Evolutionary conservation across 345 rosid genomes (phyloP), one percentile per base, ranked within the genome.

Genomic region (Dimocarpus longan): DNA sequence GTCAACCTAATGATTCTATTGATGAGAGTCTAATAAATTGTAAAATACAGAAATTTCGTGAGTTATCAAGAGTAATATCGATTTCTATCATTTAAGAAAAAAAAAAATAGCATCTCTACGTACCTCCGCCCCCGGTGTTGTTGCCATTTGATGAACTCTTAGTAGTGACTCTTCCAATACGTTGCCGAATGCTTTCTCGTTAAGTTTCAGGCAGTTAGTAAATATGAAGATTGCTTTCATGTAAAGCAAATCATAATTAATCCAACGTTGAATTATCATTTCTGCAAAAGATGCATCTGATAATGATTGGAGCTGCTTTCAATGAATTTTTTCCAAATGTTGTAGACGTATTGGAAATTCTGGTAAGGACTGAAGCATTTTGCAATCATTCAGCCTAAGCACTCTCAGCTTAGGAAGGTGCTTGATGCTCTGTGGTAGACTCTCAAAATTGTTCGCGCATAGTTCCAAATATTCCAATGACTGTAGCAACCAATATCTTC

Each of bases 201-300:
- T 75, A 65, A 85, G 71, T 64, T 82, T 85, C 76, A 78, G 10
- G 78, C 85, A 85, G 21, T 82, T 78, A 66, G 76, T 80, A 63
- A 82, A 85, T 65, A 80, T 68, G 77, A 85, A 77, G 80, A 12
- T 50, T 40, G 5, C 76, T 71, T 22, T 56, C 72, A 10, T 73
- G 71, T 71, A 79, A 70, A 16, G 22, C 6, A 18, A 57, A 16
- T 57, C 62, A 18, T 5, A 18, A 57, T 19, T 57, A 18, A 6
- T 57, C 22, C n/a, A 57, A 16, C 60, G n/a, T 19, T 19, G 60
- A 19, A 16, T 56, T 15, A 56, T 16, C 5, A 79, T 52, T 63
- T 68, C 73, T 46, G 67, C 64, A 28, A 76, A 46, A 59, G 73
- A 74, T 40, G 86, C 81, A 66, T 71, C 37, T n/a, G 84, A 84